Conservation (phyloP, 2,329 filamentous ascomycete species). For the Epicoccum sorghinum region DNA sequence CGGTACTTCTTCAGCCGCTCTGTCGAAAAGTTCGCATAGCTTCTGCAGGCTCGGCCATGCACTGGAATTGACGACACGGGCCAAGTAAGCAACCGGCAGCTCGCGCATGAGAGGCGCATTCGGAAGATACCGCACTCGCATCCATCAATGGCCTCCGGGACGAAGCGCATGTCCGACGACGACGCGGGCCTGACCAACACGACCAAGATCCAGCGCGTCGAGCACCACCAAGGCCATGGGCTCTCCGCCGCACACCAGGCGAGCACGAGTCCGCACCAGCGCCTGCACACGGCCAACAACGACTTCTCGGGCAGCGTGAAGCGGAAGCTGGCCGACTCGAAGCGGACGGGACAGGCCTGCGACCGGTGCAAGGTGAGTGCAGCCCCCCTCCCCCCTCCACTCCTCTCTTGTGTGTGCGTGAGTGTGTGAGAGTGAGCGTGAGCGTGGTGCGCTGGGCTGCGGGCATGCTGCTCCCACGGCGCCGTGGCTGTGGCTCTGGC, state of each 20-base stretch:
- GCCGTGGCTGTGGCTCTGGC: too few species aligned
- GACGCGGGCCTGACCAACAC: conserved; percentile 15
- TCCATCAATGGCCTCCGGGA: conserved; percentile 29
- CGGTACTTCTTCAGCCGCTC: not conserved
- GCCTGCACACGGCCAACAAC: conserved; percentile 22
- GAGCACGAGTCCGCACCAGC: conserved; percentile 19
- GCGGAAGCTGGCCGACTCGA: conserved; percentile 61
- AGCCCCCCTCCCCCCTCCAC: not conserved
- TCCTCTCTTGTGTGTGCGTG: not conserved
- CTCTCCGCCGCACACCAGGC: not conserved
- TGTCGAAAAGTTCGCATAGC: too few species aligned
- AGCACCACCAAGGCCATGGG: conserved; percentile 26
- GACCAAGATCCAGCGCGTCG: conserved; percentile 44
- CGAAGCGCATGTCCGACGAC: conserved; percentile 22
- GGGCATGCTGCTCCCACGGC: too few species aligned
- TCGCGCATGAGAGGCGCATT: conserved; percentile 20
- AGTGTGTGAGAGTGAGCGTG: too few species aligned
- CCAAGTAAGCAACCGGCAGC: conserved; percentile 20
- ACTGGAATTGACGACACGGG: conserved; percentile 6
- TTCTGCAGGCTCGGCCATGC: not conserved
- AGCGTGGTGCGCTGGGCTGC: too few species aligned
- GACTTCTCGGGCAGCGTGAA: conserved; percentile 50
- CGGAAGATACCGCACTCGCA: conserved; percentile 18
- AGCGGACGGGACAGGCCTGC: conserved; percentile 81
- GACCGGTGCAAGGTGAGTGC: conserved; percentile 78